Conservation (phyloP, 2,329 filamentous ascomycete species). For the Emericellopsis cladophorae region DNA sequence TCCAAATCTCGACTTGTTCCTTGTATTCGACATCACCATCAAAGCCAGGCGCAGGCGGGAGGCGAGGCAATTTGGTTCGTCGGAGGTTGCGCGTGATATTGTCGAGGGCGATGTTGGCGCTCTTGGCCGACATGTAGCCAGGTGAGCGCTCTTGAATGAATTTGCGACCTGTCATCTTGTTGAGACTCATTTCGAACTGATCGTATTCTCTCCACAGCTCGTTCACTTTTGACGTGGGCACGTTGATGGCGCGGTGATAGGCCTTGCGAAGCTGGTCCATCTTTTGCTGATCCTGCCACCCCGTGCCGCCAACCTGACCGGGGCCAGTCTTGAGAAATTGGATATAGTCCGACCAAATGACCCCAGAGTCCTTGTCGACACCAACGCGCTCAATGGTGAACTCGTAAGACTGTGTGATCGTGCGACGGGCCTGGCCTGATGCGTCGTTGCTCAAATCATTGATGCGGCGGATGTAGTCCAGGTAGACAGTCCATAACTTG, state of each 20-base stretch:
- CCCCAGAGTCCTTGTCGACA: constrained; percentile 78
- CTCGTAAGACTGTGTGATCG: constrained; percentile 79
- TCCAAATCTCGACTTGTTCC: constrained; percentile 80
- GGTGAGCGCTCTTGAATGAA: constrained; percentile 88
- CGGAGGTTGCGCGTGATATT: constrained; percentile 70
- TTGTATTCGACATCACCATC: constrained; percentile 77
- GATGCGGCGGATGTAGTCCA: constrained; percentile 86
- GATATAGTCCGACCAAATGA: constrained; percentile 90
- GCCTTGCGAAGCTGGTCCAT: constrained; percentile 88
- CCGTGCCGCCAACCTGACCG: constrained; percentile 69
- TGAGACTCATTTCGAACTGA: constrained; percentile 84
- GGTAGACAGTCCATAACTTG: constrained; percentile 81
- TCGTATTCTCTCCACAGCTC: constrained; percentile 96
- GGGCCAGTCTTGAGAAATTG: constrained; percentile 84
- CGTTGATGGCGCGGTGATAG: constrained; percentile 78
- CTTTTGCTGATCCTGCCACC: constrained; percentile 97
- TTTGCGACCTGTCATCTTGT: constrained; percentile 92
- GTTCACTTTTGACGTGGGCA: constrained; percentile 76
- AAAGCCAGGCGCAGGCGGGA: constrained; percentile 77
- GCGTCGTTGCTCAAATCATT: constrained; percentile 75
- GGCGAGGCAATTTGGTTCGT: constrained; percentile 63
- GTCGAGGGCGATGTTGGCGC: constrained; percentile 79
- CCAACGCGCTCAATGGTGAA: constrained; percentile 85
- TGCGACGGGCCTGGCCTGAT: constrained; percentile 61
- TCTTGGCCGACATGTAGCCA: constrained; percentile 91